Conservation (phyloP, 306 rosid species). For the Vigna nakashimae region DNA sequence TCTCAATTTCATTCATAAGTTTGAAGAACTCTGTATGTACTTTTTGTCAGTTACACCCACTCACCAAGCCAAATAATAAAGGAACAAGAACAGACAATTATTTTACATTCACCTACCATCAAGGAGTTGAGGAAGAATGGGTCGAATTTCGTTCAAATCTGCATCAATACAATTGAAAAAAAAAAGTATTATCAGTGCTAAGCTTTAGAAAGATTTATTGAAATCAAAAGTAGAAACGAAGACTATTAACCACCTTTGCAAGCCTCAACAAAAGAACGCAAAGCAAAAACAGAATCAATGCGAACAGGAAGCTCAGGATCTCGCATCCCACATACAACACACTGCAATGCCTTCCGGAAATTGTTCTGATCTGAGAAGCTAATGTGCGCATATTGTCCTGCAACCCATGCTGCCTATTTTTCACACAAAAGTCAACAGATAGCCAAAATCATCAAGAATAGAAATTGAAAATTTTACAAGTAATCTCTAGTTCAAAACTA, state of each 20-base stretch:
- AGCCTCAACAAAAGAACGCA: constrained; percentile 96
- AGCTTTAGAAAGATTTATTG: constrained; percentile 1
- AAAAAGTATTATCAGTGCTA: background rate
- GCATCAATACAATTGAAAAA: constrained; percentile 44
- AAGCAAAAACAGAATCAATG: constrained; percentile 92
- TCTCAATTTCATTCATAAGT: constrained; percentile 98
- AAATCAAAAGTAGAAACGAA: constrained; percentile 16
- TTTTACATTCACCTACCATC: constrained; percentile 69
- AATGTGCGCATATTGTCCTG: constrained; percentile 92
- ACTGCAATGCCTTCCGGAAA: constrained; percentile 84
- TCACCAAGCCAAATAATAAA: constrained; percentile 37
- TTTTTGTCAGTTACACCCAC: constrained; percentile 11
- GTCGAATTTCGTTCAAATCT: constrained; percentile 94
- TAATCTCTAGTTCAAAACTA: background rate
- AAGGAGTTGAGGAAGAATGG: constrained; percentile 91
- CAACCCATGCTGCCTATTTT: constrained; percentile 96
- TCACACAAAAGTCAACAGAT: constrained; percentile 26
- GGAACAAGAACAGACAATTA: background rate
- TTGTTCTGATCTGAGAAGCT: constrained; percentile 86
- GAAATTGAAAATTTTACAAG: background rate
- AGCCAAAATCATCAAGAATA: background rate
- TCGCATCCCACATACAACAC: constrained; percentile 90
- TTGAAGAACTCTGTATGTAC: constrained; percentile 83
- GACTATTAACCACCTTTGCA: constrained; percentile 65
- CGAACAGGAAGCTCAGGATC: constrained; percentile 97